These are phyloP conservation scores for Mycosphaerella arachidis DNA, from an alignment of 2,329 filamentous ascomycete genomes.

Conservation along the genomic window DNA sequence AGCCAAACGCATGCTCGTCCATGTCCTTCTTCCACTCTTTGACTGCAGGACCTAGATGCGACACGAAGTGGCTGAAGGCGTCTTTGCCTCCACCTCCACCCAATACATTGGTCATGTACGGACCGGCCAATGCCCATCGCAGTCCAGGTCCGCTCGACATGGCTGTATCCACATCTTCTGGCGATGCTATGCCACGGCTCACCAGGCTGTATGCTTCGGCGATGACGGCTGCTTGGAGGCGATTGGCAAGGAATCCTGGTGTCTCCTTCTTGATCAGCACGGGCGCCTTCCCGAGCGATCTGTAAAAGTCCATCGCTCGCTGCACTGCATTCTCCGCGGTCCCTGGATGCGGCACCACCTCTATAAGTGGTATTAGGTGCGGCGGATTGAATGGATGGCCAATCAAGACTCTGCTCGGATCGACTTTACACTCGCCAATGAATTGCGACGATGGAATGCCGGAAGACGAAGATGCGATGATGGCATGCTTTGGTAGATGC, in stretches of 20 bases:
- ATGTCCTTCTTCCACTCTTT: slow-evolving; percentile 16
- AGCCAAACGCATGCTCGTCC: slow-evolving; percentile 14
- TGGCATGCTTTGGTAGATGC: slow-evolving; percentile 28
- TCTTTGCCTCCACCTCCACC: slow-evolving; percentile 10
- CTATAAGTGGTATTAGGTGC: slow-evolving; percentile 46
- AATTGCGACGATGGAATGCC: slow-evolving; percentile 10
- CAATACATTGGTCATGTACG: slow-evolving; percentile 29
- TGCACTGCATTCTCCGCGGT: slow-evolving; percentile 28
- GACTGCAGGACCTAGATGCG: slow-evolving; percentile 15
- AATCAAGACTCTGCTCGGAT: slow-evolving; percentile 38
- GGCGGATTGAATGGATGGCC: slow-evolving; percentile 50
- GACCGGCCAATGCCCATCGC: slow-evolving; percentile 19
- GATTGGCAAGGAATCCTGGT: slow-evolving; percentile 43
- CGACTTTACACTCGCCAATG: slow-evolving; percentile 16
- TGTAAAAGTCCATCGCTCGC: slow-evolving; percentile 38
- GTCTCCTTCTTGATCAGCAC: slow-evolving; percentile 41
- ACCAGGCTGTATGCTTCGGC: slow-evolving; percentile 37
- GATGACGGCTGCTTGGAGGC: slow-evolving; percentile 41
- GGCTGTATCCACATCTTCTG: slow-evolving; percentile 28
- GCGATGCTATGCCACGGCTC: slow-evolving; percentile 30
- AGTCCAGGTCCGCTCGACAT: slow-evolving; percentile 18
- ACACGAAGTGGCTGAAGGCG: slow-evolving; percentile 12
- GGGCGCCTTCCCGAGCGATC: slow-evolving; percentile 38
- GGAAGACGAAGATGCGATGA: slow-evolving; percentile 31
- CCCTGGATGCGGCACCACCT: slow-evolving; percentile 39